Percentiles rank a stretch among this genome's conserved stretches.
These are phyloP conservation scores for Cutaneotrichosporon sp. DNA, from an alignment of 1,284 basidiomycete genomes.

Conservation along the genomic window DNA sequence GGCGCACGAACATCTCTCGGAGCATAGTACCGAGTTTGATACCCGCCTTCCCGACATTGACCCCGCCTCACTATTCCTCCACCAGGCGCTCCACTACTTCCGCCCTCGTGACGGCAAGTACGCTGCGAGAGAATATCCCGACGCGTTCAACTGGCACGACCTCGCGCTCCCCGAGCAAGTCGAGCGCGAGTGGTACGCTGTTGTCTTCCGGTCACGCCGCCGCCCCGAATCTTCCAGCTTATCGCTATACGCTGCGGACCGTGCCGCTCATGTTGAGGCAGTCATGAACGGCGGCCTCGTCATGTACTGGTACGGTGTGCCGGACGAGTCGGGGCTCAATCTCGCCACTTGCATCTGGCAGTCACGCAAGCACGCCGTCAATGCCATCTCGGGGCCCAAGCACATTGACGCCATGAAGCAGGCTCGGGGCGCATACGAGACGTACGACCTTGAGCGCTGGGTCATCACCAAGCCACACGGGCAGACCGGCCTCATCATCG, in stretches of 20 bases:
- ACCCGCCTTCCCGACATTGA: slow-evolving; percentile 79
- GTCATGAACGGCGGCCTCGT: slow-evolving; percentile 70
- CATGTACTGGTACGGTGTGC: slow-evolving; percentile 90
- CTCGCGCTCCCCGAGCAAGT: slow-evolving; percentile 52
- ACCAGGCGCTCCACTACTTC: slow-evolving; percentile 78
- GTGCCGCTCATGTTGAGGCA: slow-evolving; percentile 83
- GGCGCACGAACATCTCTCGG: slow-evolving; percentile 32
- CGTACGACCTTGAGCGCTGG: slow-evolving; percentile 74
- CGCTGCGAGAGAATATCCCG: slow-evolving; percentile 63
- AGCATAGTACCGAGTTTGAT: slow-evolving; percentile 57
- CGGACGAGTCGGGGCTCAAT: slow-evolving; percentile 73
- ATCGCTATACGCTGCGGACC: slow-evolving; percentile 80
- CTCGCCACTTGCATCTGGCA: slow-evolving; percentile 96
- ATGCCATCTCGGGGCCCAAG: slow-evolving; percentile 73
- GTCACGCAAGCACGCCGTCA: slow-evolving; percentile 68
- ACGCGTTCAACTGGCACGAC: slow-evolving; percentile 84
- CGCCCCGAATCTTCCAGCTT: slow-evolving; percentile 52
- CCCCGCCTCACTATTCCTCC: slow-evolving; percentile 74
- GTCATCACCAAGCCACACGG: slow-evolving; percentile 66
- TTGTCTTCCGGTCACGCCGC: slow-evolving; percentile 79
- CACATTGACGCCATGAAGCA: slow-evolving; percentile 79
- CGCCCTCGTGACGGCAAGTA: slow-evolving; percentile 64
- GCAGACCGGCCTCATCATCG: slow-evolving; percentile 61
- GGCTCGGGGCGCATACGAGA: slow-evolving; percentile 72
- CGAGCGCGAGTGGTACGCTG: slow-evolving; percentile 78